A percentile compares a stretch with the other conserved stretches of the same genome.
Conservation (phyloP, 2,329 filamentous ascomycete genomes). For the Fusarium veterinarium region DNA sequence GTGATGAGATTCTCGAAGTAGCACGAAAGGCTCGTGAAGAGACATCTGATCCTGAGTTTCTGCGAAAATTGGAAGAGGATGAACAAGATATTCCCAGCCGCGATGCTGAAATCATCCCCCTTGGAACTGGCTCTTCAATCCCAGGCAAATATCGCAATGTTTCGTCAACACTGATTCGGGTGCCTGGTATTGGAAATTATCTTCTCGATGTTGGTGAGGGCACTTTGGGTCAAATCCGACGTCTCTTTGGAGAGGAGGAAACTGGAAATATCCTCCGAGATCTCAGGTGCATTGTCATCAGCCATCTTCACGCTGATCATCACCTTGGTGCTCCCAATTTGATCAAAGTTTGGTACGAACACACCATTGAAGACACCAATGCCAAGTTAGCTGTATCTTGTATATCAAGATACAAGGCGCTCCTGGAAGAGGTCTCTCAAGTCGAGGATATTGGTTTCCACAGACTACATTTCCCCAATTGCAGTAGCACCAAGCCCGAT, state of each 20-base stretch:
- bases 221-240: constrained; percentile 86
- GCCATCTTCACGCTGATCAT: constrained; percentile 95
- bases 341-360: constrained; percentile 83
- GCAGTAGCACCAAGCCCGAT: constrained; percentile 24
- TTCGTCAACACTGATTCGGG: constrained; percentile 84
- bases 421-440: constrained; percentile 81
- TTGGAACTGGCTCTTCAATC: constrained; percentile 90
- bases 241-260: constrained; percentile 74
- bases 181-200: constrained; percentile 88
- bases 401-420: constrained; percentile 76
- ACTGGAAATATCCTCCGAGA: constrained; percentile 79
- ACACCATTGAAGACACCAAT: constrained; percentile 53
- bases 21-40: constrained; percentile 61
- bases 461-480: constrained; percentile 56
- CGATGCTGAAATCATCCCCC: constrained; percentile 84
- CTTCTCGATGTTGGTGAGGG: constrained; percentile 93
- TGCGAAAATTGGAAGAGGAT: constrained; percentile 60
- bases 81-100: constrained; percentile 76
- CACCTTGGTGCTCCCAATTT: constrained; percentile 86
- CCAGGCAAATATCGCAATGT: constrained; percentile 97
- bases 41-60: constrained; percentile 58
- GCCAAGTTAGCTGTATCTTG: constrained; percentile 74
- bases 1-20: constrained; percentile 60
- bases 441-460: constrained; percentile 81
- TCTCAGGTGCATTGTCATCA: constrained; percentile 88